Conservation (phyloP, 331 rosid genomes). For the Telfairia occidentalis region DNA sequence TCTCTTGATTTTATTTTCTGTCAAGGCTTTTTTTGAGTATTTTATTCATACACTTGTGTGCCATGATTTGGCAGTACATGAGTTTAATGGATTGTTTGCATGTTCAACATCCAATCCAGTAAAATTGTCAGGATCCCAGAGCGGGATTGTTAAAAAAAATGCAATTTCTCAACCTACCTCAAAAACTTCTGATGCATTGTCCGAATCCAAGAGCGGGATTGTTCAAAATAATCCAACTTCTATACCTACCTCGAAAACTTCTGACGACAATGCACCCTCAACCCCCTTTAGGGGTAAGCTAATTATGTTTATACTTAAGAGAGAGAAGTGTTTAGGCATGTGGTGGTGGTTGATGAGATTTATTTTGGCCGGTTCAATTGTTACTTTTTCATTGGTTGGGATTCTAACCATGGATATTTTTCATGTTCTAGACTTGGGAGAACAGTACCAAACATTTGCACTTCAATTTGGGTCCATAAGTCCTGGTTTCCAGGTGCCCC, state of each 20-base stretch:
- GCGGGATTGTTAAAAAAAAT: background rate
- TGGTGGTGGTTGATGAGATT: background rate
- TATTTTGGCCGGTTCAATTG: background rate
- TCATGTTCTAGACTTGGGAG: slow-evolving; percentile 38
- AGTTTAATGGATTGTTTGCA: background rate
- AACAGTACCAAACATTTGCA: slow-evolving; percentile 41
- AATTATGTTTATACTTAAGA: background rate
- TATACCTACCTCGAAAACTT: slow-evolving; percentile 32
- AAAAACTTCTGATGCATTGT: slow-evolving; percentile 35
- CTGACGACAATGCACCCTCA: slow-evolving; percentile 22
- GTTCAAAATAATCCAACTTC: slow-evolving; percentile 53
- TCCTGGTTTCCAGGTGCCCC: slow-evolving; percentile 32
- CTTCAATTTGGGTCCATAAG: slow-evolving; percentile 73
- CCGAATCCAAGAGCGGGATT: slow-evolving; percentile 34
- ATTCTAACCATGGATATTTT: background rate
- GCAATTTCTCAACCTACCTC: slow-evolving; percentile 30
- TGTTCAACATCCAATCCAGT: background rate
- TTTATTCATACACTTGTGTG: background rate
- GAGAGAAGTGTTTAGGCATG: background rate
- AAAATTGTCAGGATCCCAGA: background rate
- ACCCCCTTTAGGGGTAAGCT: slow-evolving; percentile 47
- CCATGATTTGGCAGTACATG: background rate
- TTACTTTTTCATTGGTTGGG: background rate
- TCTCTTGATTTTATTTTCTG: background rate
- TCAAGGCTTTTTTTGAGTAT: background rate